Conservation (phyloP, 768 basidiomycete genomes). For the Tulasnella sp. region DNA sequence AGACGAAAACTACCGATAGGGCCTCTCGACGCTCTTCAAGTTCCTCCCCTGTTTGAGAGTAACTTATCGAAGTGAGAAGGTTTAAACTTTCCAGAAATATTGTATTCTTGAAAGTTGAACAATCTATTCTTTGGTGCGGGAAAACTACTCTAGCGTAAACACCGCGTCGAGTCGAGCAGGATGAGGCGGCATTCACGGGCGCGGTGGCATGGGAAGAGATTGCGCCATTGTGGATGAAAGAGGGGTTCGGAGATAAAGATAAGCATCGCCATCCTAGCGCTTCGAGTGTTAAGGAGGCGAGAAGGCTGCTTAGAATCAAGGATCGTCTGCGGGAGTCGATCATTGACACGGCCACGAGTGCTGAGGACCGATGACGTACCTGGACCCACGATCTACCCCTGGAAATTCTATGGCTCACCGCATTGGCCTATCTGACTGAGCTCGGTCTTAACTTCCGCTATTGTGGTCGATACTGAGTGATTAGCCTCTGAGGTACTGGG, state of each 20-base stretch:
- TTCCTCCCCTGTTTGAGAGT: neutral
- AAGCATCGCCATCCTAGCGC: neutral
- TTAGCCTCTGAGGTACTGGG: neutral
- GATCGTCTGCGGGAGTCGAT: slow-evolving; percentile 12
- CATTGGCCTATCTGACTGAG: neutral
- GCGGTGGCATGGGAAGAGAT: neutral
- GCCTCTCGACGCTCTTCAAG: too few relatives aligned
- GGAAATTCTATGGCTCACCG: neutral
- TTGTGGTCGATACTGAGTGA: neutral
- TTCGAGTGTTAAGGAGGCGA: neutral
- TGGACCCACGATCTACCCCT: neutral
- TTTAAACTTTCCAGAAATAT: neutral
- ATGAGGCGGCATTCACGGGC: neutral
- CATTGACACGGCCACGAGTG: neutral
- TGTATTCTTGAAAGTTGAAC: neutral
- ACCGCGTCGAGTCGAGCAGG: neutral
- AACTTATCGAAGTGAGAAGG: neutral
- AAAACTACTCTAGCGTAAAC: neutral
- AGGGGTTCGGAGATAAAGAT: neutral
- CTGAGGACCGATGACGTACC: neutral
- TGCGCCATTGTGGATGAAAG: neutral
- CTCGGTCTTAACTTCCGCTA: neutral
- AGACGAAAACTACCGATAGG: too few relatives aligned
- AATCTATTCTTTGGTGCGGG: neutral
- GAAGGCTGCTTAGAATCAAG: neutral